phyloP scores from a whole-genome alignment of 2,329 filamentous ascomycete genomes.

The Fonsecaea nubica region DNA sequence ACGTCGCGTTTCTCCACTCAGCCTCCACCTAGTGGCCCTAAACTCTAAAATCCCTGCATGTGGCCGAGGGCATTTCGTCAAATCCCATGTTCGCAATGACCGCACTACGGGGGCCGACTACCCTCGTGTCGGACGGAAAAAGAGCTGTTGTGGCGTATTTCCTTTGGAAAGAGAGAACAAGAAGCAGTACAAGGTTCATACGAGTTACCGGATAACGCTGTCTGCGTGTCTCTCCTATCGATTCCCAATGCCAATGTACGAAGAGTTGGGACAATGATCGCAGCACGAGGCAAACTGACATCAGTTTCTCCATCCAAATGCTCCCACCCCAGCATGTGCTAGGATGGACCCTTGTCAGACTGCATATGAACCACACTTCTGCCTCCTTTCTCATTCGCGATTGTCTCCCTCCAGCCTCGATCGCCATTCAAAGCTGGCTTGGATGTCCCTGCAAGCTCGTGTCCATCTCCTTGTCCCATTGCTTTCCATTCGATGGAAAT shows the following conservation, averaged over 20 bases:
- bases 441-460: not conserved
- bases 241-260: not conserved
- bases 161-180: not conserved
- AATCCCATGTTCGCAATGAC: conserved; percentile 3
- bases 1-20: not conserved
- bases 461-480: not conserved
- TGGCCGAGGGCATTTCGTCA: not conserved
- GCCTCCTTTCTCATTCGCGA: conserved; percentile 1
- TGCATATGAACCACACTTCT: not conserved
- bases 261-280: not conserved
- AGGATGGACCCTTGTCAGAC: not conserved
- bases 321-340: not conserved
- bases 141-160: not conserved
- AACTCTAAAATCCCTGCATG: conserved; percentile 4
- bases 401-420: conserved; percentile 1
- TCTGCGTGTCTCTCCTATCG: not conserved
- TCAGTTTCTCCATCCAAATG: conserved; percentile 1
- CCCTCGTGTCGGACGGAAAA: not conserved
- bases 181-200: not conserved
- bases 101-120: not conserved
- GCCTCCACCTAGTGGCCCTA: not conserved
- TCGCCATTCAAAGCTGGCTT: conserved; percentile 4
- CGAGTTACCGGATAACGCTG: not conserved
- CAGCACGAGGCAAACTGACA: not conserved
- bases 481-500: not conserved